Evolutionary conservation across 2,329 filamentous ascomycete genomes (phyloP).

Genomic region (Corynespora cassiicola): DNA sequence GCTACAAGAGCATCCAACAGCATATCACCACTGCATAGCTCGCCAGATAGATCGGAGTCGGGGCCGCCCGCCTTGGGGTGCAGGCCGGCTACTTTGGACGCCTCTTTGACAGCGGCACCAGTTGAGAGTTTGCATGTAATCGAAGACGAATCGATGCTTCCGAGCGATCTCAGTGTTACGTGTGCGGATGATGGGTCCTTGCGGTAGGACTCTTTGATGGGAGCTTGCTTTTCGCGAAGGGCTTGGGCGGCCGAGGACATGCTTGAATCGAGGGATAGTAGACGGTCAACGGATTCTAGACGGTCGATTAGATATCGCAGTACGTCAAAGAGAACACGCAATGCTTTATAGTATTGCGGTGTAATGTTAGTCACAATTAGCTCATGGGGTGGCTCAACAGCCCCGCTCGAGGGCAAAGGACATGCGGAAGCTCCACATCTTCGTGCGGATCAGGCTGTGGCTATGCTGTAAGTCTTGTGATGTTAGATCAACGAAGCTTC

Average conservation of each 20-base stretch:
- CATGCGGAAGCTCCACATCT: slow-evolving; percentile 22
- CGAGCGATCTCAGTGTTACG: slow-evolving; percentile 54
- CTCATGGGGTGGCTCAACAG: slow-evolving; percentile 11
- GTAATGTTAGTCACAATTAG: slow-evolving; percentile 3
- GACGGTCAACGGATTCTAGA: neutral
- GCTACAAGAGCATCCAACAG: slow-evolving; percentile 58
- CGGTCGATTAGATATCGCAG: neutral
- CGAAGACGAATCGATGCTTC: slow-evolving; percentile 51
- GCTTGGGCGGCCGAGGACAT: slow-evolving; percentile 37
- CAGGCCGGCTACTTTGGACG: slow-evolving; percentile 53
- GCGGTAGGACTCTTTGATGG: slow-evolving; percentile 55
- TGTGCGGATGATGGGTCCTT: slow-evolving; percentile 52
- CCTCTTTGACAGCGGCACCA: slow-evolving; percentile 47
- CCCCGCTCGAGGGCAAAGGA: slow-evolving; percentile 5
- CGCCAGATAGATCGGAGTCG: slow-evolving; percentile 51
- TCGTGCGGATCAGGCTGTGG: no score
- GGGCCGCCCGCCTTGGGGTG: slow-evolving; percentile 56
- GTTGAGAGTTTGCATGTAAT: slow-evolving; percentile 57
- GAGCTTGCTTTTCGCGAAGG: slow-evolving; percentile 56
- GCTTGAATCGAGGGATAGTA: slow-evolving; percentile 1
- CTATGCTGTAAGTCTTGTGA: no score
- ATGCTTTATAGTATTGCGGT: neutral
- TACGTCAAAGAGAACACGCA: neutral
- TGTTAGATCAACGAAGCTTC: no score
- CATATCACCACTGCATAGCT: slow-evolving; percentile 59